phyloP scores from a whole-genome alignment of 1,139 yeast genomes.

The Candida gigantensis region DNA sequence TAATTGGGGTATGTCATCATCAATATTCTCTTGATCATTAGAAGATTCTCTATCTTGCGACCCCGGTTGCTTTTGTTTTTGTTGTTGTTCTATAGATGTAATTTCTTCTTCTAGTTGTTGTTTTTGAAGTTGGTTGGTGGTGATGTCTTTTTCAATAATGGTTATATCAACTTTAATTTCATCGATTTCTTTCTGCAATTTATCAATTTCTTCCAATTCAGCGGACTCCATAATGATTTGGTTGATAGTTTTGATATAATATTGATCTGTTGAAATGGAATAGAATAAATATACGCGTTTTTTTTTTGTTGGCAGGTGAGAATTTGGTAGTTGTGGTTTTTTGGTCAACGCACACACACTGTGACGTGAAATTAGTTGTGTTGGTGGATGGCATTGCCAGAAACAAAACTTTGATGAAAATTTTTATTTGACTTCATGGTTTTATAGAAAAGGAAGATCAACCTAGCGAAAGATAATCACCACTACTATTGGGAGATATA shows the following conservation, averaged over 20 bases:
- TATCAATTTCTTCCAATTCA: slow-evolving; percentile 1
- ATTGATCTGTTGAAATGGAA: background rate
- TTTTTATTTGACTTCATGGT: too few species aligned
- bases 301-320: too few species aligned
- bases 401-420: too few species aligned
- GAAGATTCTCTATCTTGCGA: too few species aligned
- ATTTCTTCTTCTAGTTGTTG: slow-evolving; percentile 13
- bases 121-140: slow-evolving; percentile 11
- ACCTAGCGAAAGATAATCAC: too few species aligned
- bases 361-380: too few species aligned
- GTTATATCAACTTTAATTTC: slow-evolving; percentile 18
- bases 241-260: slow-evolving; percentile 1
- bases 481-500: too few species aligned
- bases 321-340: too few species aligned
- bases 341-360: too few species aligned
- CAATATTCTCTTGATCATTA: slow-evolving; percentile 13
- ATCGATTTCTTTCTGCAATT: slow-evolving; percentile 10
- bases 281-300: too few species aligned
- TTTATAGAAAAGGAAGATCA: too few species aligned
- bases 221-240: slow-evolving; percentile 2
- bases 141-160: slow-evolving; percentile 18
- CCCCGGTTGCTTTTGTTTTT: slow-evolving; percentile 5
- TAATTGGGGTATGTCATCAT: slow-evolving; percentile 16
- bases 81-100: slow-evolving; percentile 3
- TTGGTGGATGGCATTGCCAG: too few species aligned